Conservation (phyloP, 257 asterid genomes). For the Capsicum pubescens region DNA sequence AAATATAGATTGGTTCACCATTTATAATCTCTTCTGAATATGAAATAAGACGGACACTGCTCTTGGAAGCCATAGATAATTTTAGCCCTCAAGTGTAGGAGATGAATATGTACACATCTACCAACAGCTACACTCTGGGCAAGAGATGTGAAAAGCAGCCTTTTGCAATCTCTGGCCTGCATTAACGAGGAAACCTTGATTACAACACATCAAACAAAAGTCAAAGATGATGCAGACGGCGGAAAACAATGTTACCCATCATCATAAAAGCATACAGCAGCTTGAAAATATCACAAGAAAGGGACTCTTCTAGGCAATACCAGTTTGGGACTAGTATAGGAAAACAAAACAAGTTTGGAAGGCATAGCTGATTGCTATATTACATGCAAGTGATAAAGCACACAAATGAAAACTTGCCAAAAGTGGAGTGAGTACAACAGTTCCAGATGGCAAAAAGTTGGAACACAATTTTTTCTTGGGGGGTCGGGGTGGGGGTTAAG, state of each 20-base stretch:
- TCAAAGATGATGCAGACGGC: neutral
- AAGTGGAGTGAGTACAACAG: slow-evolving; percentile 16
- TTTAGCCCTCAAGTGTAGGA: slow-evolving; percentile 30
- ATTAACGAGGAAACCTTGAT: neutral
- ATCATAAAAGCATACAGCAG: slow-evolving; percentile 10
- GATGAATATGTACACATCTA: slow-evolving; percentile 14
- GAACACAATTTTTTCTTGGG: neutral
- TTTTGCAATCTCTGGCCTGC: slow-evolving; percentile 21
- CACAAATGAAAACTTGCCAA: neutral
- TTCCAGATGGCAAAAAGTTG: neutral
- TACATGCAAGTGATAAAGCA: neutral
- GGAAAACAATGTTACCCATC: neutral
- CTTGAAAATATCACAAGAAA: neutral
- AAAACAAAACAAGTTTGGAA: neutral
- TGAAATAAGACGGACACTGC: slow-evolving; percentile 57
- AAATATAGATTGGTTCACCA: slow-evolving; percentile 67
- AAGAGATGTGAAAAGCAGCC: slow-evolving; percentile 27
- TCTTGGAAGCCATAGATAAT: slow-evolving; percentile 45
- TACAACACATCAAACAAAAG: neutral
- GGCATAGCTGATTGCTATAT: neutral
- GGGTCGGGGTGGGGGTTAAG: too few relatives aligned
- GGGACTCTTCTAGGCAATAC: neutral
- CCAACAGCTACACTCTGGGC: slow-evolving; percentile 19
- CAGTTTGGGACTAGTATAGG: neutral
- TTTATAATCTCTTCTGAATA: slow-evolving; percentile 69